Base-by-base conservation (phyloP, 768 basidiomycete genomes). In the Termitomyces titanicus region DNA sequence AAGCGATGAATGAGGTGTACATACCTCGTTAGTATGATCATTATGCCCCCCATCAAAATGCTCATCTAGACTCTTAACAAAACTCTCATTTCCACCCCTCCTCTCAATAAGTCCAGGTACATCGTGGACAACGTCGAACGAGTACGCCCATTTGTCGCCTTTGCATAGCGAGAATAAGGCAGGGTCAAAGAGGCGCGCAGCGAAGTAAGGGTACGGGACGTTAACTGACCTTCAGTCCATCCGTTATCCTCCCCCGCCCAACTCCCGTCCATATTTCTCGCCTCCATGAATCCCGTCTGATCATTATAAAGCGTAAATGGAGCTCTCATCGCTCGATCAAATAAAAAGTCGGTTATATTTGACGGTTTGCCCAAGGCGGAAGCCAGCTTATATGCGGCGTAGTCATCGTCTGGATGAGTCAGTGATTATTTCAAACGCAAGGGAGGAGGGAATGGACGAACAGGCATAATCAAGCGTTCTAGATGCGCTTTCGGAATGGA, bases 211-310 rank as follows among this genome's bases (percentile, higher is more conserved):
- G 17, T 9, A 13, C 3, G 5, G 13, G 6, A 20, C 1, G n/a
- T 17, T 35, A 44, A 34, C 65, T 2, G 20, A 75, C 90, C 92
- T 67, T 94, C 91, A 0, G 91, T 93, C 87, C 89, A 94, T 0
- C 91, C 91, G 12, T 70, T 75, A 56, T 81, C 77, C 9, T 79
- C 77, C 9, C 92, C 88, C 3, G 89, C 89, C 85, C 86, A 92
- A 11, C 74, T 69, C 0, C 89, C 89, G 61, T 80, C 77, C 13
- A 75, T 75, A 53, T 86, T 84, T 45, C 86, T 77, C 0, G 89
- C 90, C 63, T 92, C 89, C 87, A 94, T 91, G 64, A 92, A 92
- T 1, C 87, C 86, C 0, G 86, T 89, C 1, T 71, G 72, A 12
- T 73, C 54, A 61, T 92, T 93, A 73, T 80, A 94, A 12, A 93